These are phyloP conservation scores for Rhododendron williamsianum DNA, from an alignment of 148 eudicot species.

Conservation along the genomic window DNA sequence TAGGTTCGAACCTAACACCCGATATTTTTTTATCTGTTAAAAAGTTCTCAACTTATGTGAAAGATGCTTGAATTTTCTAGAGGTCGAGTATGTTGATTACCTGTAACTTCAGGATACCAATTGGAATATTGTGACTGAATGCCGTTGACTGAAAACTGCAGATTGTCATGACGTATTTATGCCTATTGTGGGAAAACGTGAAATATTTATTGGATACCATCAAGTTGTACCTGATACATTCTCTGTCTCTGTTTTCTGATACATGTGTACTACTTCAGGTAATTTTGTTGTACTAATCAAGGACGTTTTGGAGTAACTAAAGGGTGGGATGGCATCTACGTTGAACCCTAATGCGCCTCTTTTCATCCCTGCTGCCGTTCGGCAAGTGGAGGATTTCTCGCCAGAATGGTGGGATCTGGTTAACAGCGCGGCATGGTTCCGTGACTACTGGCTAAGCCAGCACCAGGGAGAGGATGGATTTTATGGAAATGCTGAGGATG, in stretches of 20 bases:
- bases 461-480: conserved; percentile 55
- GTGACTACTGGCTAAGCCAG: conserved; percentile 91
- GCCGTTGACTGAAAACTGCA: not conserved
- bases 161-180: not conserved
- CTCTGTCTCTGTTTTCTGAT: not conserved
- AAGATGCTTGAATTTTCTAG: not conserved
- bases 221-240: not conserved
- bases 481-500: conserved; percentile 32
- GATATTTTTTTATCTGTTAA: not conserved
- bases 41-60: not conserved
- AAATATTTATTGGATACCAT: too few species aligned
- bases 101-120: not conserved
- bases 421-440: conserved; percentile 74
- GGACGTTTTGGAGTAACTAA: not conserved
- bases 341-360: conserved; percentile 93
- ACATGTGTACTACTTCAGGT: not conserved
- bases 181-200: not conserved
- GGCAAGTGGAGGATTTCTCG: conserved; percentile 88
- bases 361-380: conserved; percentile 79
- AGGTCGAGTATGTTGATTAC: not conserved
- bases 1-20: not conserved
- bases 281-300: not conserved
- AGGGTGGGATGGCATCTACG: conserved; percentile 70
- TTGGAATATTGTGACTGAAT: not conserved
- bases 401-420: conserved; percentile 93